Evolutionary conservation across 768 basidiomycete genomes (phyloP).

Genomic region (Termitomyces bulborhizus): DNA sequence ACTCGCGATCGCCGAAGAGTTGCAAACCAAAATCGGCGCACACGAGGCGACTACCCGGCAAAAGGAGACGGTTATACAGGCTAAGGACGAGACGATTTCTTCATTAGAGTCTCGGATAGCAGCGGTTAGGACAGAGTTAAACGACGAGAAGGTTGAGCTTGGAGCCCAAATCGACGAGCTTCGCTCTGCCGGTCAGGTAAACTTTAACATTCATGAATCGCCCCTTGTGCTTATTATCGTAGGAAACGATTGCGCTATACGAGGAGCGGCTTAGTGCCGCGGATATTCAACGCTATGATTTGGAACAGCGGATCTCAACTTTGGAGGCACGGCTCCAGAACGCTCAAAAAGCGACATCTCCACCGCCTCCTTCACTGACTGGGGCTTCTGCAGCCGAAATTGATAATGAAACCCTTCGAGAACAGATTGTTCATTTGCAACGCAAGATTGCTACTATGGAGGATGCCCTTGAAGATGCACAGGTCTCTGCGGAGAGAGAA

Average conservation of each 20-base stretch:
- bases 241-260: constrained; percentile 95
- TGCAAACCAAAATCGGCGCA: constrained; percentile 48
- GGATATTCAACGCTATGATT: constrained; percentile 70
- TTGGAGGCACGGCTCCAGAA: constrained; percentile 41
- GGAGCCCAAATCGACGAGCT: constrained; percentile 76
- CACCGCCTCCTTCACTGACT: constrained; percentile 21
- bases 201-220: constrained; percentile 11
- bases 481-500: constrained; percentile 65
- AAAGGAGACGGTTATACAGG: constrained; percentile 40
- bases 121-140: constrained; percentile 23
- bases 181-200: constrained; percentile 81
- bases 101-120: constrained; percentile 37
- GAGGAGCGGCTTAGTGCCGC: constrained; percentile 77
- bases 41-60: constrained; percentile 47
- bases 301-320: constrained; percentile 56
- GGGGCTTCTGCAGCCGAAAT: constrained; percentile 78
- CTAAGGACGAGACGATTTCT: constrained; percentile 57
- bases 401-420: constrained; percentile 88
- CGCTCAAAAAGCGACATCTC: constrained; percentile 20
- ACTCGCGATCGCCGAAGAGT: constrained; percentile 34
- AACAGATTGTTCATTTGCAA: constrained; percentile 86
- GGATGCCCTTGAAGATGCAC: constrained; percentile 78
- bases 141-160: constrained; percentile 62
- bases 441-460: constrained; percentile 71
- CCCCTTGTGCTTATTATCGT: constrained; percentile 2